Conservation (phyloP, 148 eudicot genomes). For the Cornus controversa region DNA sequence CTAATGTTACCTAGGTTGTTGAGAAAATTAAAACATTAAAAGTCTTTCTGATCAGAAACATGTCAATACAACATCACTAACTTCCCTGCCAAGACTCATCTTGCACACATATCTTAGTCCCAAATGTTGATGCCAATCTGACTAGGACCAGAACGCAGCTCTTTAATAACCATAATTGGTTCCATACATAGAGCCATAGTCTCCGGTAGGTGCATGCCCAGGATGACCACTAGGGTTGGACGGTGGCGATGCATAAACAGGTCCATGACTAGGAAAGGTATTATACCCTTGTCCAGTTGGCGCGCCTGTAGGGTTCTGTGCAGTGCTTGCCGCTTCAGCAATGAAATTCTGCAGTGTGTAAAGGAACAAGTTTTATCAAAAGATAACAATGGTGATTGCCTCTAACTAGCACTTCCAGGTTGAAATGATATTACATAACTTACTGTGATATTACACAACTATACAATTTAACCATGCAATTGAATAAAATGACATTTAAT, state of each 20-base stretch:
- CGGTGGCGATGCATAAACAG: conserved; percentile 26
- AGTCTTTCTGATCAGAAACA: not conserved
- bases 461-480: too few species aligned
- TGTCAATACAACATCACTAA: not conserved
- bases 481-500: too few species aligned
- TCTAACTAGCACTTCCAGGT: too few species aligned
- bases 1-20: too few species aligned
- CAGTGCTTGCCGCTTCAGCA: conserved; percentile 38
- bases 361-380: not conserved
- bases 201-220: conserved; percentile 32
- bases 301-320: conserved; percentile 27
- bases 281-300: conserved; percentile 37
- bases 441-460: too few species aligned
- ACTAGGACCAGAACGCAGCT: not conserved
- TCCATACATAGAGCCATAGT: conserved; percentile 34
- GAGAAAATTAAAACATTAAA: too few species aligned
- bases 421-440: too few species aligned
- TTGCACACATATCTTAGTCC: not conserved
- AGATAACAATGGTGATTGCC: too few species aligned
- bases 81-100: not conserved
- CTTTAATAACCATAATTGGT: conserved; percentile 30
- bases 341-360: conserved; percentile 45
- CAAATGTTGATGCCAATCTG: not conserved
- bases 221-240: conserved; percentile 24
- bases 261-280: conserved; percentile 36